Evolutionary conservation across 805 yeast genomes (phyloP).

Genomic region (Teunomyces panamensis): DNA sequence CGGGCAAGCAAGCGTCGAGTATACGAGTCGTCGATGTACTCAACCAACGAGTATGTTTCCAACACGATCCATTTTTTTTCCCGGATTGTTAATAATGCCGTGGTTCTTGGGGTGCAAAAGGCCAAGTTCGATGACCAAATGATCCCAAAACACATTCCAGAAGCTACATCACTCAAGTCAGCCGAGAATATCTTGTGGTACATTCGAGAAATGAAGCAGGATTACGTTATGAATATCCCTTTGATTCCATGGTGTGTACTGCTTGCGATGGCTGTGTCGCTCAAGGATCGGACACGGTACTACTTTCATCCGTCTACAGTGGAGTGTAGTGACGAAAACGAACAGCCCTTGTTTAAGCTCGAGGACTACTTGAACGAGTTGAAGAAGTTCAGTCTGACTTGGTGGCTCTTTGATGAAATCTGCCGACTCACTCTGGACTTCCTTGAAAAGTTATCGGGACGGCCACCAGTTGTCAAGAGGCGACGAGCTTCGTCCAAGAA

Average conservation of each 20-base stretch:
- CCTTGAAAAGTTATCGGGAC: constrained; percentile 11
- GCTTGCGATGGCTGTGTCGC: constrained; percentile 24
- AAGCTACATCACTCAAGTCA: constrained; percentile 19
- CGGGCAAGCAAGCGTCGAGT: constrained; percentile 1
- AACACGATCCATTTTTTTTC: constrained; percentile 23
- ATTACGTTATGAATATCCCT: constrained; percentile 22
- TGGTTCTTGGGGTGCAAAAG: constrained; percentile 26
- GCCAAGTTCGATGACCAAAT: constrained; percentile 21
- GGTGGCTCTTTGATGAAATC: constrained; percentile 31
- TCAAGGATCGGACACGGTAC: constrained; percentile 17
- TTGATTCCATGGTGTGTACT: constrained; percentile 23
- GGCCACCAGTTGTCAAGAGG: background rate
- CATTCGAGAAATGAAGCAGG: constrained; percentile 15
- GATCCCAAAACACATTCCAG: constrained; percentile 21
- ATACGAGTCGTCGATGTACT: constrained; percentile 4
- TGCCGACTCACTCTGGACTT: constrained; percentile 20
- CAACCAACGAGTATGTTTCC: constrained; percentile 13
- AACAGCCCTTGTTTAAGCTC: constrained; percentile 9
- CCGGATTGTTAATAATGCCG: constrained; percentile 25
- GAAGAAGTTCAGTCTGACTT: constrained; percentile 17
- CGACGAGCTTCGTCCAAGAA: background rate
- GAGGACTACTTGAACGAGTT: constrained; percentile 19
- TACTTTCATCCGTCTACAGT: constrained; percentile 1
- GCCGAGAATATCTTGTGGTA: constrained; percentile 27
- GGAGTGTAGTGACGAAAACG: background rate